A percentile compares a stretch with the other conserved stretches of the same genome.
phyloP scores from a whole-genome alignment of 2,329 filamentous ascomycete species.

The Alternaria sp. region DNA sequence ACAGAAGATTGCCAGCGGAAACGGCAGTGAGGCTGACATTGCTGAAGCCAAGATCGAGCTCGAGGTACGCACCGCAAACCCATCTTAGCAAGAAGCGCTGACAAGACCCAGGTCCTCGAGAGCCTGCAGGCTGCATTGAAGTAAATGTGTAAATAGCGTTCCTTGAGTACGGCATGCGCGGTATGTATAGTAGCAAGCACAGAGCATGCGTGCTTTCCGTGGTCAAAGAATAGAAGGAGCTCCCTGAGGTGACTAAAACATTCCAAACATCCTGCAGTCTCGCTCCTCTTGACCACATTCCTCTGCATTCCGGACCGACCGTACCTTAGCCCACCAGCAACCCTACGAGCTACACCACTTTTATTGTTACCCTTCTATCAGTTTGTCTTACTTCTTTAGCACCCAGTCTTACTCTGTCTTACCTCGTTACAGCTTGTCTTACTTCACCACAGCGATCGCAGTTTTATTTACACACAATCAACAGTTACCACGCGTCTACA shows the following conservation, averaged over 20 bases:
- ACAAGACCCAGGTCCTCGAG: constrained; percentile 73
- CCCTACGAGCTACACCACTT: constrained; percentile 17
- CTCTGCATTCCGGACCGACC: constrained; percentile 17
- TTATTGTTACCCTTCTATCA: constrained; percentile 22
- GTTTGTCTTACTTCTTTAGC: constrained; percentile 6
- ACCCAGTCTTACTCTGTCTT: neutral
- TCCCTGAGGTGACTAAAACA: constrained; percentile 32
- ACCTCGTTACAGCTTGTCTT: neutral
- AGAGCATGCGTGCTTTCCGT: constrained; percentile 35
- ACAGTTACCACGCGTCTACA: neutral
- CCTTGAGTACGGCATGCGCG: constrained; percentile 25
- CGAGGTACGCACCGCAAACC: constrained; percentile 69
- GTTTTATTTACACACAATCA: neutral
- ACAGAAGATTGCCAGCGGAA: constrained; percentile 90
- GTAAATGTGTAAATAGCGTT: constrained; percentile 64
- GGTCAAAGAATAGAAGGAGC: constrained; percentile 45
- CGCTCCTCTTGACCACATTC: constrained; percentile 3
- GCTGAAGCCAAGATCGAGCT: constrained; percentile 99
- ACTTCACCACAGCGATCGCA: neutral
- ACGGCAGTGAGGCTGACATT: constrained; percentile 94
- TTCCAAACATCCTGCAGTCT: constrained; percentile 18
- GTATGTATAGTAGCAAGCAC: constrained; percentile 16
- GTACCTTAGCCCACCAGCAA: constrained; percentile 25
- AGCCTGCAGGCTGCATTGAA: constrained; percentile 81
- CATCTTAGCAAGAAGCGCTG: constrained; percentile 36